Base-by-base conservation (phyloP, 495 filamentous ascomycete genomes). In the Amniculicola lignicola region DNA sequence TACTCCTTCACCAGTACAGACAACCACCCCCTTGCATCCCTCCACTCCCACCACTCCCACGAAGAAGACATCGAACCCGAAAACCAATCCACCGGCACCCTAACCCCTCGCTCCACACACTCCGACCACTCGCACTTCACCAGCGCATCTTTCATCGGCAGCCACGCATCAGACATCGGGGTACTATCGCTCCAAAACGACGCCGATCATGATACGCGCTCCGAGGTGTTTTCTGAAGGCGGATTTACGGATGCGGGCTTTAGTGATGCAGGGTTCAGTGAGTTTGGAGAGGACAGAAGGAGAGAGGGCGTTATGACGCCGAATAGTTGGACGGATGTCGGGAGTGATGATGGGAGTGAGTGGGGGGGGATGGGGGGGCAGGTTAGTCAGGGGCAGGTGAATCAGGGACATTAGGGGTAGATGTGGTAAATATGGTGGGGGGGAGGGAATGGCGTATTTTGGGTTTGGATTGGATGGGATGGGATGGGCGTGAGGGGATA, bases 291-390 rank as follows among this genome's bases (percentile, higher is more conserved):
- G 27, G 54, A 59, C 19, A 23, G 28, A 5, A 19, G 36, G 19
- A 1, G n/a, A n/a, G n/a, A 35, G 14, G 63, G 63, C 16, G 54
- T 45, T 6, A 50, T 54, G 37, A 66, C 63, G 29, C 63, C 63
- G 33, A 27, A n/a, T 1, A 60, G 55, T 23, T 66, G 63, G 63
- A 66, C 63, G 19, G 63, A 66, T 57, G 56, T 66, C 5, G 63
- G 55, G 10, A 63, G 60, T 45, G 63, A 66, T 48, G 59, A 59
- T 51, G 59, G 54, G 39, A 66, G 63, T 35, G 59, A 66, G 52
- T 61, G 43, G 50, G 55, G 50, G 2, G 45, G 38, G n/a, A 22
- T 31, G 57, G 35, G 40, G 10, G 29, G 39, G 14, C 21, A 42
- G 18, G 51, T 47, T 2, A 31, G 39, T 21, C 46, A 58, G 47